A percentile compares a stretch with the other conserved stretches of the same genome.
Evolutionary conservation across 2,329 filamentous ascomycete species (phyloP).

Genomic region (Whalleya microplaca): DNA sequence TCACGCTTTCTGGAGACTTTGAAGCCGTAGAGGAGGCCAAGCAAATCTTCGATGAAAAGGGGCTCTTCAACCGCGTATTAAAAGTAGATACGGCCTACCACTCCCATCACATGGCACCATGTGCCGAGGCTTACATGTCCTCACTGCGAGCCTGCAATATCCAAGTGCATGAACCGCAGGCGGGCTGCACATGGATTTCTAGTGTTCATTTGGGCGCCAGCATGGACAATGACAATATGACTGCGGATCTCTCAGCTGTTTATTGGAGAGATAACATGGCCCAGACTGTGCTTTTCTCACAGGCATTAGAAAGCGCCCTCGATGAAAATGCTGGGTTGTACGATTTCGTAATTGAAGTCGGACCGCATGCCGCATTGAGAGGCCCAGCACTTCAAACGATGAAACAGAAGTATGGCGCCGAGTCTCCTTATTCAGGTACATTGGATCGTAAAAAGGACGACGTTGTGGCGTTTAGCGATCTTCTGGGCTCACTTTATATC

Average conservation of each 20-base stretch:
- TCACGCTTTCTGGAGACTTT: slow-evolving; percentile 16
- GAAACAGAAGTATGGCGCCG: neutral
- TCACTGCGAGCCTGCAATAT: neutral
- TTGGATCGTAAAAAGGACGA: neutral
- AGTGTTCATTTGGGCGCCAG: neutral
- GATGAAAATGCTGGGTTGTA: neutral
- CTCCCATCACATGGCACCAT: slow-evolving; percentile 10
- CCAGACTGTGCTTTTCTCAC: neutral
- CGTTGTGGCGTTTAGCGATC: neutral
- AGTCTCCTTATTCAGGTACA: neutral
- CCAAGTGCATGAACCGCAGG: neutral
- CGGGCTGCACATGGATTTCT: neutral
- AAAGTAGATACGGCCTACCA: slow-evolving; percentile 29
- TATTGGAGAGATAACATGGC: slow-evolving; percentile 9
- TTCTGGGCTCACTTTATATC: no score
- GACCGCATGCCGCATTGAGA: slow-evolving; percentile 7
- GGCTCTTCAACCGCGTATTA: slow-evolving; percentile 17
- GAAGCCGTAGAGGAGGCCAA: slow-evolving; percentile 17
- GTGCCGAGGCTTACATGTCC: neutral
- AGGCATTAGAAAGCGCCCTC: neutral
- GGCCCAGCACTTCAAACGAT: neutral
- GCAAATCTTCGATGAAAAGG: slow-evolving; percentile 1
- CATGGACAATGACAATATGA: neutral
- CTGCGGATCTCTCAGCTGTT: neutral
- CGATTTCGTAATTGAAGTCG: slow-evolving; percentile 6